These are phyloP conservation scores for Cryptosporidium canis DNA, from an alignment of 169 alveolate genomes.

Conservation along the genomic window DNA sequence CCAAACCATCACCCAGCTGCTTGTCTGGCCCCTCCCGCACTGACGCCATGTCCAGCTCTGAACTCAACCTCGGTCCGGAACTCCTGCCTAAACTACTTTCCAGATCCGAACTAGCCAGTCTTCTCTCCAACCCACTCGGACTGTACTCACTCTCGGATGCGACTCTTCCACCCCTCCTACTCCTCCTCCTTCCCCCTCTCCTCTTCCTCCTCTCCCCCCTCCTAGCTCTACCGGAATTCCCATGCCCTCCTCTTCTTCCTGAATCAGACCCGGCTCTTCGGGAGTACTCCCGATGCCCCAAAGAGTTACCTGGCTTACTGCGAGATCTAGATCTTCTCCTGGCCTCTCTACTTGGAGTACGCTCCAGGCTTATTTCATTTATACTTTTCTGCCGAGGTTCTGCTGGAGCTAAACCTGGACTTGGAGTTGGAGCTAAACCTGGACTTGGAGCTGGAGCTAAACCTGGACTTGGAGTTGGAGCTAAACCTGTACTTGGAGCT, in stretches of 20 bases:
- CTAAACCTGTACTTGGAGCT: not conserved
- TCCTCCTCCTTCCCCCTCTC: too few relatives aligned
- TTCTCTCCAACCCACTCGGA: too few relatives aligned
- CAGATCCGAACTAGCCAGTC: too few relatives aligned
- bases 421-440: not conserved
- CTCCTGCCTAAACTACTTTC: too few relatives aligned
- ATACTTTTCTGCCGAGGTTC: too few relatives aligned
- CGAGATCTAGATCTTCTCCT: not conserved
- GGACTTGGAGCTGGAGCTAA: not conserved
- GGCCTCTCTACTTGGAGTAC: not conserved
- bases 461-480: not conserved
- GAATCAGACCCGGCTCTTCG: too few relatives aligned
- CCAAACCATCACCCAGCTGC: not conserved
- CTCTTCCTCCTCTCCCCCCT: too few relatives aligned
- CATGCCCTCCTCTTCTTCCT: too few relatives aligned
- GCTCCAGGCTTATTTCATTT: not conserved
- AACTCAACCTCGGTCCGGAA: not conserved
- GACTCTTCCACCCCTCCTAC: too few relatives aligned
- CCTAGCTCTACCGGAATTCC: too few relatives aligned
- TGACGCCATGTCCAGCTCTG: not conserved
- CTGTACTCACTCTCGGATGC: not conserved
- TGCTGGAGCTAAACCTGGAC: not conserved
- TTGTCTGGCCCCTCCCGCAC: not conserved
- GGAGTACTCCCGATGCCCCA: not conserved
- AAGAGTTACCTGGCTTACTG: not conserved